Percentiles rank a stretch among this genome's conserved stretches.
phyloP scores from a whole-genome alignment of 441 rosid species.

The Jatropha podagrica region DNA sequence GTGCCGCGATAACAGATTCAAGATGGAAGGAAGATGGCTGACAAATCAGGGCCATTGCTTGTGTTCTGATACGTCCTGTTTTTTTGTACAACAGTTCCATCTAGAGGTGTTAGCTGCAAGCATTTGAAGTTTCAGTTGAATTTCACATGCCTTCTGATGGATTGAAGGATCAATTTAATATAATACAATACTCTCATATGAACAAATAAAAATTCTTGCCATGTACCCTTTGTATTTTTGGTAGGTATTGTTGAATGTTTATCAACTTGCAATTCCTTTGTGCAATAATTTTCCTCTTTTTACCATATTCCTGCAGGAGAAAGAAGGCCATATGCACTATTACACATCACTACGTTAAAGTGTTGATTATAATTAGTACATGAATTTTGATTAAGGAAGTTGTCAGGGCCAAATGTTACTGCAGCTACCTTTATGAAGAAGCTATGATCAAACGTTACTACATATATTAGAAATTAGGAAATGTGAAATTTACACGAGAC shows the following conservation, averaged over 20 bases:
- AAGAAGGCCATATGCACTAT: too few species aligned
- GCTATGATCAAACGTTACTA: not conserved
- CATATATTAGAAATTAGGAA: not conserved
- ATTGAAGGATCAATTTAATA: slow-evolving; percentile 9
- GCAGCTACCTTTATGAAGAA: not conserved
- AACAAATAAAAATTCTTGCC: not conserved
- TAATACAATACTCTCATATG: not conserved
- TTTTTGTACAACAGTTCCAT: slow-evolving; percentile 6
- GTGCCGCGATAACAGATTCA: slow-evolving; percentile 63
- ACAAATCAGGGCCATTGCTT: slow-evolving; percentile 14
- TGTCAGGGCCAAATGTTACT: not conserved
- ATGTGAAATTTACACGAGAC: slow-evolving; percentile 26
- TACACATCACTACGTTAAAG: too few species aligned
- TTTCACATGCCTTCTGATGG: not conserved
- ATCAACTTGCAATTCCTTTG: not conserved
- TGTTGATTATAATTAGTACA: not conserved
- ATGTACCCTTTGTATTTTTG: not conserved
- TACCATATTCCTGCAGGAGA: too few species aligned
- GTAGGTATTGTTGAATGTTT: not conserved
- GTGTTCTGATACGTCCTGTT: slow-evolving; percentile 15
- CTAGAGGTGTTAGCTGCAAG: slow-evolving; percentile 16
- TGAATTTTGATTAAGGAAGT: too few species aligned
- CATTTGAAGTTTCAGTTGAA: slow-evolving; percentile 4
- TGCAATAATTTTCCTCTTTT: too few species aligned
- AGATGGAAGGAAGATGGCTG: slow-evolving; percentile 26